Evolutionary conservation across 2,329 filamentous ascomycete species (phyloP).

Genomic region (Aureobasidium sp.): DNA sequence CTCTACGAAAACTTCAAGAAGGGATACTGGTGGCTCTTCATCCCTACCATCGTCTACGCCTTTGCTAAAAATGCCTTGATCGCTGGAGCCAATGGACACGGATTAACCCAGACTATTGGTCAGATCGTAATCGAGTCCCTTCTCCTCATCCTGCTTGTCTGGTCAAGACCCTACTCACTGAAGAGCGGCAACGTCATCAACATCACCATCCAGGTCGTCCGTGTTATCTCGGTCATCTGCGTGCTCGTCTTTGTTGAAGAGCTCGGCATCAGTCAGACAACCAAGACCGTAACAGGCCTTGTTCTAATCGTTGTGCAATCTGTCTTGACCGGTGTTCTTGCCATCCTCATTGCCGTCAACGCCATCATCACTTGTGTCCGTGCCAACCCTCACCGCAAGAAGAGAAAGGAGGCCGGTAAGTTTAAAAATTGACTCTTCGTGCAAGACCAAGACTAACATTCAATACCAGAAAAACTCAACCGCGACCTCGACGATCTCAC

Average conservation of each 20-base stretch:
- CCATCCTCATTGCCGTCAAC: conserved; percentile 83
- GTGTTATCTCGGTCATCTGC: conserved; percentile 80
- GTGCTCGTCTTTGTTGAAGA: conserved; percentile 92
- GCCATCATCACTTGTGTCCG: conserved; percentile 75
- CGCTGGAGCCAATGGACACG: conserved; percentile 77
- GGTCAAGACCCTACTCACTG: conserved; percentile 79
- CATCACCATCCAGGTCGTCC: conserved; percentile 81
- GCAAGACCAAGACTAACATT: neutral
- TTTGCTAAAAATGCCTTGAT: conserved; percentile 83
- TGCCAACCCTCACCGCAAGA: conserved; percentile 83
- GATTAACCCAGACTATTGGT: conserved; percentile 69
- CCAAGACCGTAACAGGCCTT: conserved; percentile 89
- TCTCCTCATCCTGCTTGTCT: conserved; percentile 73
- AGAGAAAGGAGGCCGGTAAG: conserved; percentile 84
- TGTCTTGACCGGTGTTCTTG: conserved; percentile 71
- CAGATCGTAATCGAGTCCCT: conserved; percentile 75
- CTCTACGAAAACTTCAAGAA: conserved; percentile 97
- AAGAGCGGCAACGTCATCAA: conserved; percentile 90
- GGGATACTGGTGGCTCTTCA: conserved; percentile 94
- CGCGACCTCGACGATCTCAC: conserved; percentile 77
- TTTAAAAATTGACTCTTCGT: neutral
- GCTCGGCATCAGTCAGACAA: conserved; percentile 81
- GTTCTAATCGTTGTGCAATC: conserved; percentile 89
- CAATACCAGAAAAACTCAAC: conserved; percentile 59
- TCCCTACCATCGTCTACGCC: conserved; percentile 83